Evolutionary conservation across 2,329 filamentous ascomycete genomes (phyloP), one percentile per base, ranked within the genome.

Genomic region (Cercospora nicotianae): DNA sequence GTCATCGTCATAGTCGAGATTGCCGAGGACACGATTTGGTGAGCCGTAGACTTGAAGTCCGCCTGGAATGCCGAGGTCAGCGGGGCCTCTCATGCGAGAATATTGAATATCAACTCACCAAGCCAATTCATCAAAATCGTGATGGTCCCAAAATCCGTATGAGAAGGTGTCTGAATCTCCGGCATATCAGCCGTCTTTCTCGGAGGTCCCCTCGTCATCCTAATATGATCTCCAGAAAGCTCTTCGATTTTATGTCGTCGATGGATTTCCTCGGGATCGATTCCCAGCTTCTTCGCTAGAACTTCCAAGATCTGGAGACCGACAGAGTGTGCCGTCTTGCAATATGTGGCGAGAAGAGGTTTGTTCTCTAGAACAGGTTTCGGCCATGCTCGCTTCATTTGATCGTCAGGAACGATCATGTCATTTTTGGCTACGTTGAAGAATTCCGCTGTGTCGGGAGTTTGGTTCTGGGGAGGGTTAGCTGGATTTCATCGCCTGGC

Each of bases 61-160:
- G 0, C 85, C 85, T 18, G 31, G 5, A 23, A 1, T 28, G 6
- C 5, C 30, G 3, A 2, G 0, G 13, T 61, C 23, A 61, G 59
- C 59, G 13, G n/a, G 16, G 26, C 31, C 26, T n/a, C 12, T 3
- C 26, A 3, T 5, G 16, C 16, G 13, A 28, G 5, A 33, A 18
- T 1, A 8, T 18, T 6, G 8, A 13, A 30, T 1, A 57, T 8
- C 1, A 2, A 51, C 53, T 58, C 10, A 58, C 53, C 53, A 3
- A 87, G 75, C 13, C 84, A 81, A 76, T 87, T 87, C 78, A 87
- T 86, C 0, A 88, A 80, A 6, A 87, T 77, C 0, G 86, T 87
- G 13, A 87, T 80, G 59, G 80, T 84, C 28, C 85, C 86, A 69
- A 87, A 87, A 70, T 87, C 86, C 1, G 85, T 87, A 72, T 87